Conservation (phyloP, 2,329 filamentous ascomycete species). For the Triangularia setosa region DNA sequence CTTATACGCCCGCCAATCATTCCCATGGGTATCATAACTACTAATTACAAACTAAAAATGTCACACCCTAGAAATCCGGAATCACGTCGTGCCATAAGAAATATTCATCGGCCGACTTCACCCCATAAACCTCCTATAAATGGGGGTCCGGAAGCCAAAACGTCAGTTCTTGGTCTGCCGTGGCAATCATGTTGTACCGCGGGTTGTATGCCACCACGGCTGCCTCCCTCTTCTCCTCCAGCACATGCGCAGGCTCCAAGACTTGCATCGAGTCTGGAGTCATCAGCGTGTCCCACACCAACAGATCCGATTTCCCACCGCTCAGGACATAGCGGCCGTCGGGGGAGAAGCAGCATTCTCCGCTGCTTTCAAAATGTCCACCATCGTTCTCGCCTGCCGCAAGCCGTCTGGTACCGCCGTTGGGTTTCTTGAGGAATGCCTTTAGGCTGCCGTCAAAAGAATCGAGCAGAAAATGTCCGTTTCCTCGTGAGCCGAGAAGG, state of each 20-base stretch:
- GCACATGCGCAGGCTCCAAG: constrained; percentile 58
- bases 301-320: constrained; percentile 67
- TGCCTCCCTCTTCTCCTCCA: constrained; percentile 64
- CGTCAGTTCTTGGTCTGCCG: constrained; percentile 77
- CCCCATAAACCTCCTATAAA: constrained; percentile 33
- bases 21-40: not conserved
- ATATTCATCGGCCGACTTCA: not conserved
- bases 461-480: constrained; percentile 88
- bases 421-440: constrained; percentile 63
- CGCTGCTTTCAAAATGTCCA: constrained; percentile 52
- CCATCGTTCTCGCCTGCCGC: constrained; percentile 48
- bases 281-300: constrained; percentile 80
- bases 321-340: constrained; percentile 87
- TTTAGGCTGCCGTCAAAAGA: constrained; percentile 80
- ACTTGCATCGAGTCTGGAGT: constrained; percentile 52
- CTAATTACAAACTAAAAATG: not conserved
- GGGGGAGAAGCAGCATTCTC: constrained; percentile 84
- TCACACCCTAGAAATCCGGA: not conserved
- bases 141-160: constrained; percentile 74
- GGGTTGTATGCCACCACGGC: constrained; percentile 85
- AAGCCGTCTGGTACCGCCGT: constrained; percentile 49
- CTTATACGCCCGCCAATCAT: not conserved
- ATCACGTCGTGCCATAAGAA: not conserved
- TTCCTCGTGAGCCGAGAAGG: constrained; percentile 76
- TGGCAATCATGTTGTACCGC: constrained; percentile 85